Evolutionary conservation across 2,329 filamentous ascomycete genomes (phyloP), one percentile per base, ranked within the genome.

Genomic region (Coniochaeta sp.): DNA sequence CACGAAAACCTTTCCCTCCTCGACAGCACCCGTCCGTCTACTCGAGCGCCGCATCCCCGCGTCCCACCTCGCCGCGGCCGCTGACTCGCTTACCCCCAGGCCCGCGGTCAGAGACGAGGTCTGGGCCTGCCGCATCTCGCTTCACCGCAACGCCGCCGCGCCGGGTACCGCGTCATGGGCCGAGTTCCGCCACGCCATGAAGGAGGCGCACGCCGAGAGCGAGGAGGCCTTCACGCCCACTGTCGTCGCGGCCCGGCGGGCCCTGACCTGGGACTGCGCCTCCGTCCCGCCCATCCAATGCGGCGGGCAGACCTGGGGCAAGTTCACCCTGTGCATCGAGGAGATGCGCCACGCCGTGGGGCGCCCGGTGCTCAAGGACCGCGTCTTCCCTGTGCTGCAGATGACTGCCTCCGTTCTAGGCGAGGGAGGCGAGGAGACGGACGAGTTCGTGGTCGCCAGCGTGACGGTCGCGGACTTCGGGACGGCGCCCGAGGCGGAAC

Each of bases 331-430:
- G 19, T 67, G 69, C 65, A 74, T 89, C 24, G 80, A 82, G 63
- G 86, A 90, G 74, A 89, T 89, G 79, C 80, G 81, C 59, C 89
- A 91, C 70, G 77, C 77, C 54, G 78, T 91, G 58, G 73, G 75
- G 36, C 81, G 81, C 0, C 74, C 77, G 3, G 78, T 84, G n/a
- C 75, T 91, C 8, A 78, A 79, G 61, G 81, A 86, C 63, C 84
- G 89, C 57, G 81, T 83, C 2, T 92, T 91, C 65, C 80, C 86
- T 17, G 84, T 88, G 2, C 70, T 91, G 57, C 83, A 90, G 68
- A 74, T 89, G 59, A 84, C 84, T 42, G 76, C 77, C 12, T 74
- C 77, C 9, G 73, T 71, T 1, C 67, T 75, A n/a, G 69, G 71
- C 1, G 63, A 38, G 8, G 63, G 61, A 5, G 67, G 61, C 38